Percentiles rank a stretch among this genome's conserved stretches.
Evolutionary conservation across 805 yeast species (phyloP).

Genomic region (Pichia scutulata): DNA sequence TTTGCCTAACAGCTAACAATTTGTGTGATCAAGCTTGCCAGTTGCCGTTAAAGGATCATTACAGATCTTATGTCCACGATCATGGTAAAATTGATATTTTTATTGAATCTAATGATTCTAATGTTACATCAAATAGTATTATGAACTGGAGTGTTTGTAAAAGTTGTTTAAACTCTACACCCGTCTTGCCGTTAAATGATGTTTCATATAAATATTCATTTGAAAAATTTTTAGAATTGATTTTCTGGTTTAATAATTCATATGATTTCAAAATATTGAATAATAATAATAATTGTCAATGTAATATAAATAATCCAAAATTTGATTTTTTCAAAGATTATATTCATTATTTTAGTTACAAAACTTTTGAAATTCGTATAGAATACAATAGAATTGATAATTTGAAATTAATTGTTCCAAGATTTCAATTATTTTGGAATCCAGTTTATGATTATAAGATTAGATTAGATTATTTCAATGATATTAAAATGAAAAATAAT

Average conservation of each 20-base stretch:
- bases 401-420: conserved; percentile 75
- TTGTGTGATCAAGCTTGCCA: conserved; percentile 82
- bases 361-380: conserved; percentile 69
- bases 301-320: conserved; percentile 29
- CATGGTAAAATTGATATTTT: conserved; percentile 72
- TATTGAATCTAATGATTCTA: conserved; percentile 51
- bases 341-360: conserved; percentile 74
- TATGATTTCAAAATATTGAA: conserved; percentile 7
- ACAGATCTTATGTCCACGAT: conserved; percentile 83
- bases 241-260: conserved; percentile 48
- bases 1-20: conserved; percentile 57
- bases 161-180: conserved; percentile 65
- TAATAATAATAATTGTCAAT: conserved; percentile 35
- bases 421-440: conserved; percentile 60
- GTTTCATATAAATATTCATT: conserved; percentile 85
- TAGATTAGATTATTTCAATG: conserved; percentile 54
- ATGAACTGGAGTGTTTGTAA: conserved; percentile 91
- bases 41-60: conserved; percentile 61
- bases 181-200: conserved; percentile 75
- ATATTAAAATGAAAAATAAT: conserved; percentile 44
- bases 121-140: conserved; percentile 58
- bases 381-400: conserved; percentile 70
- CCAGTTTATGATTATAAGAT: conserved; percentile 61
- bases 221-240: conserved; percentile 84
- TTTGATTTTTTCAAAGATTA: conserved; percentile 82